Percentiles rank a stretch among this genome's conserved stretches.
phyloP scores from a whole-genome alignment of 2,329 filamentous ascomycete genomes.

The Dactylellina leptospora region DNA sequence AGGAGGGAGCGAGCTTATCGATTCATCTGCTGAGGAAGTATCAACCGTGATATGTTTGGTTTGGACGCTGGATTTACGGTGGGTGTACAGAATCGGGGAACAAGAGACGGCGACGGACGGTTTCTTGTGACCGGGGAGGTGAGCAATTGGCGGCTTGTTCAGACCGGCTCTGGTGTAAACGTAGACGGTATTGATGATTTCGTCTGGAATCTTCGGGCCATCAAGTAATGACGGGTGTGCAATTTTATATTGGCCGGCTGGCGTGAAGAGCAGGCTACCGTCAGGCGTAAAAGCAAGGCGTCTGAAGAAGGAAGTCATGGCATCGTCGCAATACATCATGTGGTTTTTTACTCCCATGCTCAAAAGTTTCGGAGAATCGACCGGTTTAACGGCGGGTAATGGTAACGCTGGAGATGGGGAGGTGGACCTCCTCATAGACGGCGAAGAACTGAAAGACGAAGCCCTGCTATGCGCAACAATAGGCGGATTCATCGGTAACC shows the following conservation, averaged over 20 bases:
- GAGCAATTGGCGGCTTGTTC: slow-evolving; percentile 93
- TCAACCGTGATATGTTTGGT: slow-evolving; percentile 95
- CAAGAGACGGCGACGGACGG: slow-evolving; percentile 95
- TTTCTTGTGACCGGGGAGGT: slow-evolving; percentile 96
- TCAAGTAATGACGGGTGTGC: slow-evolving; percentile 74
- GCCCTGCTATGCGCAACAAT: slow-evolving; percentile 88
- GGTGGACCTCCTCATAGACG: slow-evolving; percentile 81
- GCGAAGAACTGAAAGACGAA: slow-evolving; percentile 86
- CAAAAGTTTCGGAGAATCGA: slow-evolving; percentile 85
- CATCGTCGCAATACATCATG: slow-evolving; percentile 94
- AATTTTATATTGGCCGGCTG: slow-evolving; percentile 92
- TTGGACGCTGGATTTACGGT: slow-evolving; percentile 72
- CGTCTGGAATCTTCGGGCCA: slow-evolving; percentile 76
- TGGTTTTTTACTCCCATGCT: slow-evolving; percentile 79
- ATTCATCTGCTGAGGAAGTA: slow-evolving; percentile 85
- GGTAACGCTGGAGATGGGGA: slow-evolving; percentile 94
- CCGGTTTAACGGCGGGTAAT: slow-evolving; percentile 91
- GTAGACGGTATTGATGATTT: slow-evolving; percentile 96
- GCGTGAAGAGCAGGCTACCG: slow-evolving; percentile 90
- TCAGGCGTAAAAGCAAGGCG: slow-evolving; percentile 94
- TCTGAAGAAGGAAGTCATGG: slow-evolving; percentile 94
- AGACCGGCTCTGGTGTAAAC: slow-evolving; percentile 96
- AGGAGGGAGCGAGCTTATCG: slow-evolving; percentile 84
- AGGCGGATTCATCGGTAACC: slow-evolving; percentile 95
- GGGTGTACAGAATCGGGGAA: slow-evolving; percentile 85